Base-by-base conservation (phyloP, 2,329 filamentous ascomycete genomes). In the Alternaria sp. region DNA sequence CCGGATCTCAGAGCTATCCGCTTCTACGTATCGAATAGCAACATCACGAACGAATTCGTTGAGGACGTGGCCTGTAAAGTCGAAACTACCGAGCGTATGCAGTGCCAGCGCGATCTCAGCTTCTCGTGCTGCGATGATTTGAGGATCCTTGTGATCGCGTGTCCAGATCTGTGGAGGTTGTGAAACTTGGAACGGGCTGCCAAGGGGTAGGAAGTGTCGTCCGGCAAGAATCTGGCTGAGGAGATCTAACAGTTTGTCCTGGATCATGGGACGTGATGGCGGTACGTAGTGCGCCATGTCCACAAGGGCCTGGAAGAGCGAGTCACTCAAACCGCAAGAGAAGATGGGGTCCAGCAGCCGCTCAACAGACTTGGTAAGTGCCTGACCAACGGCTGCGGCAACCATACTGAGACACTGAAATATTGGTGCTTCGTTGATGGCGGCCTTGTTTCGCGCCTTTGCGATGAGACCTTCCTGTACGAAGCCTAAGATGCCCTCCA, bases 231-330 rank as follows among this genome's bases (percentile, higher is more conserved):
- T 94, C 65, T 94, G 88, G 78, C 95, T 98, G 39, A 99, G 86
- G 86, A 99, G 94, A 74, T 99, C 93, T 12, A 99, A 86, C 24
- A 99, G 83, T 69, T 95, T 90, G 73, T 97, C 94, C 75, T 99
- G 95, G 41, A 99, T 98, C 7, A 89, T 94, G 2, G 91, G 87
- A 75, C 96, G 95, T 58, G 97, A 93, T 0, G 96, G 93, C 0
- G 94, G 95, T 47, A 99, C 97, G 75, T 99, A 98, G 75, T 98
- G 96, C 28, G 95, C 95, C 92, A 99, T 97, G 74, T 99, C 96
- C 22, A 98, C 94, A 54, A 99, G 84, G 3, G 96, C 96, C 76
- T 98, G 94, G 0, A 94, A 97, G 24, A 99, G 86, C 67, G 96
- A 95, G 57, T 94, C 91, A 38, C 93, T 97, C 53, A 99, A 84